These are phyloP conservation scores for Leptographium flavum DNA, from an alignment of 2,329 filamentous ascomycete species.

Conservation along the genomic window DNA sequence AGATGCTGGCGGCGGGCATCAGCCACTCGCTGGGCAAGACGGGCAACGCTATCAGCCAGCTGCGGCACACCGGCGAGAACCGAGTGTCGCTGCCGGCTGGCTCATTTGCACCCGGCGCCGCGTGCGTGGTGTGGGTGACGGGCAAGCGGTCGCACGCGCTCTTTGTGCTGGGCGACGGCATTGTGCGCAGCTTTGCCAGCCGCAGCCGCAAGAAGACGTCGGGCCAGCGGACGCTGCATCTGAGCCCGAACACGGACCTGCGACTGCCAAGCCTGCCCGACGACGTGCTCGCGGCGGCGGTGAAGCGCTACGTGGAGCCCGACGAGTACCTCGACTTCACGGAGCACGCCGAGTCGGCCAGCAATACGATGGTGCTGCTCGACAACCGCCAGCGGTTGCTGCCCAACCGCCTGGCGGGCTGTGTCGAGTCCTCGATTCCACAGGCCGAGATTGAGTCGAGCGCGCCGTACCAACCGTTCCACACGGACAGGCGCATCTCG, in stretches of 20 bases:
- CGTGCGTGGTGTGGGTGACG: slow-evolving; percentile 52
- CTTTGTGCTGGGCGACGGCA: slow-evolving; percentile 49
- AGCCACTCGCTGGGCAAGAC: slow-evolving; percentile 62
- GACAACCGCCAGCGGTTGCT: slow-evolving; percentile 22
- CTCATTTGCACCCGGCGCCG: slow-evolving; percentile 35
- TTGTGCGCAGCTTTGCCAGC: slow-evolving; percentile 50
- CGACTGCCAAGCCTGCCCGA: slow-evolving; percentile 50
- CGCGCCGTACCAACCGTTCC: slow-evolving; percentile 89
- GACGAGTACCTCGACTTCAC: slow-evolving; percentile 41
- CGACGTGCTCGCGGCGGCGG: slow-evolving; percentile 38
- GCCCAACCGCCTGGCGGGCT: slow-evolving; percentile 23
- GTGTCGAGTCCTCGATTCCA: slow-evolving; percentile 49
- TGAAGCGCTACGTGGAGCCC: slow-evolving; percentile 40
- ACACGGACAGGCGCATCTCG: slow-evolving; percentile 75
- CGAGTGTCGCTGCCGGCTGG: slow-evolving; percentile 53
- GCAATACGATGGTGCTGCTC: slow-evolving; percentile 38
- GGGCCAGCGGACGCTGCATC: slow-evolving; percentile 36
- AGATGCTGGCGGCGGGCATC: slow-evolving; percentile 58
- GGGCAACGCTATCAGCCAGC: slow-evolving; percentile 52
- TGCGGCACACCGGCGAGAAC: slow-evolving; percentile 63
- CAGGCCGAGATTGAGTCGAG: slow-evolving; percentile 90
- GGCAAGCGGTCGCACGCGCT: slow-evolving; percentile 48
- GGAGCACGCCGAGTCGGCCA: slow-evolving; percentile 38
- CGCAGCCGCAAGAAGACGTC: slow-evolving; percentile 40
- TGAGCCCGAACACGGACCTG: slow-evolving; percentile 50